Conservation (phyloP, 129 eudicot species). For the Helianthus annuus region HanXRQr2.0-SUNRISE NC_035440.2:2483651-2484150, state of each 20-base stretch:
- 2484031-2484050: slow-evolving; percentile 7
- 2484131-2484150: too few species aligned
- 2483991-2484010: slow-evolving; percentile 19
- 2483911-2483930: slow-evolving; percentile 21
- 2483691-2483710: background rate
- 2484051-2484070: slow-evolving; percentile 28
- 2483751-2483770: slow-evolving; percentile 48
- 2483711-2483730: too few species aligned
- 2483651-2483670: too few species aligned
- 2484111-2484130: background rate
- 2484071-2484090: slow-evolving; percentile 17
- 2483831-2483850: slow-evolving; percentile 6
- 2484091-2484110: background rate
- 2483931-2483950: slow-evolving; percentile 14
- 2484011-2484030: slow-evolving; percentile 8
- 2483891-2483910: slow-evolving; percentile 6
- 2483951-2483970: slow-evolving; percentile 18
- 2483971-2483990: background rate
- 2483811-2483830: slow-evolving; percentile 11
- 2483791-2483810: slow-evolving; percentile 23
- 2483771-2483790: slow-evolving; percentile 30
- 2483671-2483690: slow-evolving; percentile 10
- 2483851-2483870: slow-evolving; percentile 5
- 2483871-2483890: slow-evolving; percentile 34
- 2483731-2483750: slow-evolving; percentile 10